Base-by-base conservation (phyloP, 2,329 filamentous ascomycete species). In the Juglanconis juglandina region DNA sequence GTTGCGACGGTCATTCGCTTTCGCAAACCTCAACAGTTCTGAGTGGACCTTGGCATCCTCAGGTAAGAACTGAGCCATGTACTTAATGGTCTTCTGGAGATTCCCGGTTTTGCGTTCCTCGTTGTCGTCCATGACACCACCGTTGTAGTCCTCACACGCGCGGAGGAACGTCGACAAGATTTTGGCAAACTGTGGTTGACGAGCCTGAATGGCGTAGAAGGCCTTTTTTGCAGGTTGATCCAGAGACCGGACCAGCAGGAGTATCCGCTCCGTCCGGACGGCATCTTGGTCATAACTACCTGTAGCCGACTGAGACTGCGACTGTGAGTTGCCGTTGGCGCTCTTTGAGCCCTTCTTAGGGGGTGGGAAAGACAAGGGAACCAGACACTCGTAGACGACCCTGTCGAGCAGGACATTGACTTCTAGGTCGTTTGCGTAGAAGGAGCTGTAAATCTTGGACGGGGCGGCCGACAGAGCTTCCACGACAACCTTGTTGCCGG, bases 1-100 rank as follows among this genome's bases (percentile, higher is more conserved):
- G 68, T 86, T 90, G 59, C 95, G 88, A 55, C 94, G 88, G 71
- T 99, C 93, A 69, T 98, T 91, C 67, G 88, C 82, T 73, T 94
- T 96, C 42, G 92, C 92, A 71, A 97, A 98, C 68, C 91, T 96
- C 76, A 91, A 88, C 11, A 99, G 78, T 73, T 98, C 92, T 14
- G 86, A 84, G 39, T 84, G 85, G 17, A 90, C 88, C 66, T 89
- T 87, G 56, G 84, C 72, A 0, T 86, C 77, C 66, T 99, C 94
- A 0, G 93, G 91, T 56, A 96, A 85, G 59, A 88, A 88, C 64
- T 87, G 86, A 4, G 87, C 82, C 47, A 96, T 78, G 70, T 88
- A 91, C 55, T 88, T 81, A 49, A 96, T 86, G 11, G 92, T 85
- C 66, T 83, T 87, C 60, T 87, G 85, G 35, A 99, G 81, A 58